Base-by-base conservation (phyloP, 192 early-diverging fungal species). In the Coemansia sp. region DNA sequence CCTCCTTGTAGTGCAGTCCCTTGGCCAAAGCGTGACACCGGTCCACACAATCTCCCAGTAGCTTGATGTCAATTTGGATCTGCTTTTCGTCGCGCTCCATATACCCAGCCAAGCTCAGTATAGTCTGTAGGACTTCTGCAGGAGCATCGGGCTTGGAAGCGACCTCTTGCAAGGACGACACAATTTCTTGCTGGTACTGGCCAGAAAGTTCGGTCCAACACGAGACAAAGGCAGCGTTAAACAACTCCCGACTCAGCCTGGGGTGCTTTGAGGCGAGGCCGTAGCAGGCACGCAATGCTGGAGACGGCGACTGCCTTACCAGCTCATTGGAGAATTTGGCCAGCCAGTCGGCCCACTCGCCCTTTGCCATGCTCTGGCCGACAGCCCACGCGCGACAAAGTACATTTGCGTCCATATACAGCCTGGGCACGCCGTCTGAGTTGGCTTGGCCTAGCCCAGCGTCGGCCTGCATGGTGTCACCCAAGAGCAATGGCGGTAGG, bases 71-170 rank as follows among this genome's bases (percentile, higher is more conserved):
- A 64, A 98, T 98, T 1, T 94, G 93, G n/a, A 97, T 78, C 5
- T 94, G 85, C 71, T 94, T 95, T 69, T 95, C 92, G 69, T 98
- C 95, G 63, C 94, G 94, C 77, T 98, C 95, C 97, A 98, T 98
- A 64, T 95, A 97, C 70, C 95, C 95, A 9, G 95, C 95, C 19
- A 98, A 85, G 68, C 95, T 95, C 41, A 98, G 85, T 29, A 98
- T 81, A 1, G 89, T 94, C 68, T 94, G 93, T 67, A 94, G 80
- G 48, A 97, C 91, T 66, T 97, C 94, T 0, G 92, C 88, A 34
- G 95, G 94, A 32, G 93, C 95, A 68, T 89, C 90, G n/a, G 87
- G 86, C 8, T 93, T 89, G 4, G 85, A 87, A 3, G 97, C 81
- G 4, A 94, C 96, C 2, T 87, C 91, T 72, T 95, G 91, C 39